Percentiles rank a stretch among this genome's conserved stretches.
These are phyloP conservation scores for Cryptosporidium xiaoi DNA, from an alignment of 169 alveolate genomes.

Conservation along the genomic window DNA sequence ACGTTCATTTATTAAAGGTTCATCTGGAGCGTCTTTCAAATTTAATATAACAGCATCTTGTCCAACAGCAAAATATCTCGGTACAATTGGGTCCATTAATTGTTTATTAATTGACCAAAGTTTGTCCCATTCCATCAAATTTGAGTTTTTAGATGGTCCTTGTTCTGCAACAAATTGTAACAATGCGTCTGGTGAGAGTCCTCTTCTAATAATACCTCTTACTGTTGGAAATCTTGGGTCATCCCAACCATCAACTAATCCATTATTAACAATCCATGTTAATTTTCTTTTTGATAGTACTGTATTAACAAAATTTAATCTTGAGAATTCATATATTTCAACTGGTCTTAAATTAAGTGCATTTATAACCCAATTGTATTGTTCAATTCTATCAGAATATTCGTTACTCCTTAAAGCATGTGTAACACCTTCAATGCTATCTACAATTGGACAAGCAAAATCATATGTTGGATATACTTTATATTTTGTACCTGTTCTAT, in stretches of 20 bases:
- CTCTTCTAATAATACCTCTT: constrained; percentile 97
- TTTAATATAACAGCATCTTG: constrained; percentile 76
- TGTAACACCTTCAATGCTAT: constrained; percentile 97
- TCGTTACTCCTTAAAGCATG: constrained; percentile 98
- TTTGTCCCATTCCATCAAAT: constrained; percentile 99
- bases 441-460: constrained; percentile 99
- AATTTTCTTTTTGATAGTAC: constrained; percentile 96
- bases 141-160: constrained; percentile 97
- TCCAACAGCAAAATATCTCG: constrained; percentile 93
- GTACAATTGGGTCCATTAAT: constrained; percentile 93
- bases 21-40: constrained; percentile 82
- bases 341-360: constrained; percentile 89
- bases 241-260: constrained; percentile 95
- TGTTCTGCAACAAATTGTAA: constrained; percentile 95
- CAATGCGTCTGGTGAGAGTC: constrained; percentile 96
- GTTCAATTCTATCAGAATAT: constrained; percentile 95
- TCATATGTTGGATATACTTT: constrained; percentile 99
- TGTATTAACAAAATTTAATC: constrained; percentile 93
- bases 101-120: constrained; percentile 97
- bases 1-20: constrained; percentile 80
- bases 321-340: constrained; percentile 93
- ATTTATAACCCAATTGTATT: constrained; percentile 94
- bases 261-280: constrained; percentile 94
- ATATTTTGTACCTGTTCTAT: constrained; percentile 92
- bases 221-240: constrained; percentile 99